A percentile compares a stretch with the other conserved stretches of the same genome.
Conservation (phyloP, 2,329 filamentous ascomycete genomes). For the Phaeophleospora eucalypticola region DNA sequence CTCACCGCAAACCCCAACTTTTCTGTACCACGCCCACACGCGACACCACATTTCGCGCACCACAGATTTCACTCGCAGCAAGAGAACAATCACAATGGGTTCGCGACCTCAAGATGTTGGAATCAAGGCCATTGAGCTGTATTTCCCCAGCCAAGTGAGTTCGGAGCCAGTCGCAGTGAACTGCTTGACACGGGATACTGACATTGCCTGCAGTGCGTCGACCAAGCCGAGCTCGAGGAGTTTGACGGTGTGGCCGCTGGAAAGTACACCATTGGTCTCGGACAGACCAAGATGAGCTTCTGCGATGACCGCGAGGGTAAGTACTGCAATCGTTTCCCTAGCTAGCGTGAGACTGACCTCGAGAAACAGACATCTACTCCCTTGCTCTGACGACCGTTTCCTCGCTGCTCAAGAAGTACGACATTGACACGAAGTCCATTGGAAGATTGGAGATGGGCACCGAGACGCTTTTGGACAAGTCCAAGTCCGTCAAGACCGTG, state of each 20-base stretch:
- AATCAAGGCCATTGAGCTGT: constrained; percentile 54
- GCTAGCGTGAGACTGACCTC: constrained; percentile 1
- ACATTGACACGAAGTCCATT: constrained; percentile 48
- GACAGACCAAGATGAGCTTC: constrained; percentile 54
- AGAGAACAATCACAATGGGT: constrained; percentile 35
- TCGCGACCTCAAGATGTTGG: constrained; percentile 48
- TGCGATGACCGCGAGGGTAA: constrained; percentile 52
- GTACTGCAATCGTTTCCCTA: no score
- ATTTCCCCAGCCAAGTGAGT: constrained; percentile 51
- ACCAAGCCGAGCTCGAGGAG: constrained; percentile 52
- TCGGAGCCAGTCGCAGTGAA: not conserved
- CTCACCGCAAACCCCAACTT: constrained; percentile 1
- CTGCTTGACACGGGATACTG: constrained; percentile 5
- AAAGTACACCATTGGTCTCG: constrained; percentile 54
- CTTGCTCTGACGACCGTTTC: constrained; percentile 50
- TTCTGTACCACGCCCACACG: not conserved
- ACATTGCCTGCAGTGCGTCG: constrained; percentile 44
- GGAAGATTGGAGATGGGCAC: constrained; percentile 52
- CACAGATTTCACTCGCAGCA: not conserved
- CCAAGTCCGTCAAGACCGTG: constrained; percentile 53
- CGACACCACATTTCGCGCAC: not conserved
- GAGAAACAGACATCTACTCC: constrained; percentile 48
- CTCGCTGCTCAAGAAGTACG: constrained; percentile 51
- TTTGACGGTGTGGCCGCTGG: constrained; percentile 51
- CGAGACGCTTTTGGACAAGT: constrained; percentile 53